Conservation (phyloP, 768 basidiomycete species). For the Hemileccinum impolitum region DNA sequence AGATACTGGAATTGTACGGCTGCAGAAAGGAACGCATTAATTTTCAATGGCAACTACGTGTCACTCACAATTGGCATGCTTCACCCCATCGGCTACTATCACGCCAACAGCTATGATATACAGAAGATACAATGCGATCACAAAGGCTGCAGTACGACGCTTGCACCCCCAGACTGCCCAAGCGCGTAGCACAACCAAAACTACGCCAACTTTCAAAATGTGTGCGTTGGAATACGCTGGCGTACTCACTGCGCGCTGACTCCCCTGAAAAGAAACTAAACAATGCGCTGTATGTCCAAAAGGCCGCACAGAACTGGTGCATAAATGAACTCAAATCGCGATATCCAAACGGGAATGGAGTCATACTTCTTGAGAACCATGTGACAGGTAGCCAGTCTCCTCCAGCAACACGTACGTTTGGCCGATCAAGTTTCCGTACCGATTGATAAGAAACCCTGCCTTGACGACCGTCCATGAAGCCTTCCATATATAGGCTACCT, state of each 20-base stretch:
- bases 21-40: background rate
- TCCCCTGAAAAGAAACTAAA: background rate
- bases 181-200: constrained; percentile 1
- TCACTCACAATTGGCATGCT: background rate
- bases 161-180: background rate
- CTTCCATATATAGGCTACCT: constrained; percentile 3
- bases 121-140: background rate
- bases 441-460: constrained; percentile 8
- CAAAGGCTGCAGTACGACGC: background rate
- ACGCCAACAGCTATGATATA: background rate
- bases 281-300: background rate
- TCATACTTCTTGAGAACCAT: constrained; percentile 3
- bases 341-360: background rate
- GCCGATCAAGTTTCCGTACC: constrained; percentile 9
- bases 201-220: too few species aligned
- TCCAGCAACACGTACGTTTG: constrained; percentile 5
- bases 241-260: constrained; percentile 1
- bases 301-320: background rate
- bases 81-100: background rate
- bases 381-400: constrained; percentile 1
- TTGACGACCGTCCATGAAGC: constrained; percentile 8
- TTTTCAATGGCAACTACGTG: background rate
- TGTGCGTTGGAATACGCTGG: too few species aligned
- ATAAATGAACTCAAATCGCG: background rate
- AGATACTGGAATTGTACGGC: background rate